These are phyloP conservation scores for Herpetomonas samuelpessoai DNA, from an alignment of 208 protist species.

Conservation along the genomic window DNA sequence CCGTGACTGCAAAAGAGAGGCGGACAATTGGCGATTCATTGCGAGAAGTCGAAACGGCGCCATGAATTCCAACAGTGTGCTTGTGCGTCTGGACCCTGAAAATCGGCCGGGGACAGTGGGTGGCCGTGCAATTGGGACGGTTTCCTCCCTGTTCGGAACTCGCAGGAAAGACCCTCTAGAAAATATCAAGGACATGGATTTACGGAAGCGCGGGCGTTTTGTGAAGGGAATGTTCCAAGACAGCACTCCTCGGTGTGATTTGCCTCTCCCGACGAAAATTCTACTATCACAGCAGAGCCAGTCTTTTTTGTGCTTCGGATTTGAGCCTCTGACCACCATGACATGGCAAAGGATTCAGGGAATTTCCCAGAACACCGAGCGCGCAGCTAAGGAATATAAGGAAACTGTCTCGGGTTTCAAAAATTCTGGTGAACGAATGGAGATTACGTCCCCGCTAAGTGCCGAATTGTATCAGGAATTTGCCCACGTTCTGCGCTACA, in stretches of 20 bases:
- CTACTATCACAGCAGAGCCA: slow-evolving; percentile 73
- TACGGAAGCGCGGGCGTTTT: slow-evolving; percentile 74
- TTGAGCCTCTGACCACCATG: slow-evolving; percentile 81
- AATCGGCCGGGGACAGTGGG: slow-evolving; percentile 11
- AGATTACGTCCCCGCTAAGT: slow-evolving; percentile 59
- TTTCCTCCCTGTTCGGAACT: slow-evolving; percentile 60
- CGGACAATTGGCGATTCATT: slow-evolving; percentile 68
- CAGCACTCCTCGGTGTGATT: slow-evolving; percentile 38
- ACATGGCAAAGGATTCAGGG: slow-evolving; percentile 34
- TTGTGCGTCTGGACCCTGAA: slow-evolving; percentile 37
- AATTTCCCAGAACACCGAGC: slow-evolving; percentile 38
- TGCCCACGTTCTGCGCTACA: slow-evolving; percentile 55
- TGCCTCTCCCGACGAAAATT: slow-evolving; percentile 79
- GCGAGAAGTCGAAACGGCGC: slow-evolving; percentile 73
- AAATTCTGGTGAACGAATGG: slow-evolving; percentile 58
- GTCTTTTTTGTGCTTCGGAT: slow-evolving; percentile 77
- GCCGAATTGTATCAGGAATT: slow-evolving; percentile 43
- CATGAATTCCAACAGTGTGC: slow-evolving; percentile 75
- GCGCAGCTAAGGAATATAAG: slow-evolving; percentile 55
- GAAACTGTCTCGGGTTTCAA: slow-evolving; percentile 59
- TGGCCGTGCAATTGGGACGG: slow-evolving; percentile 55
- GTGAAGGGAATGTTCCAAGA: slow-evolving; percentile 75
- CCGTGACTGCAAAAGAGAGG: slow-evolving; percentile 65
- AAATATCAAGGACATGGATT: slow-evolving; percentile 70
- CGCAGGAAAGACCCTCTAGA: slow-evolving; percentile 74